phyloP scores from a whole-genome alignment of 306 rosid genomes.

The Dalbergia oliveri region DNA sequence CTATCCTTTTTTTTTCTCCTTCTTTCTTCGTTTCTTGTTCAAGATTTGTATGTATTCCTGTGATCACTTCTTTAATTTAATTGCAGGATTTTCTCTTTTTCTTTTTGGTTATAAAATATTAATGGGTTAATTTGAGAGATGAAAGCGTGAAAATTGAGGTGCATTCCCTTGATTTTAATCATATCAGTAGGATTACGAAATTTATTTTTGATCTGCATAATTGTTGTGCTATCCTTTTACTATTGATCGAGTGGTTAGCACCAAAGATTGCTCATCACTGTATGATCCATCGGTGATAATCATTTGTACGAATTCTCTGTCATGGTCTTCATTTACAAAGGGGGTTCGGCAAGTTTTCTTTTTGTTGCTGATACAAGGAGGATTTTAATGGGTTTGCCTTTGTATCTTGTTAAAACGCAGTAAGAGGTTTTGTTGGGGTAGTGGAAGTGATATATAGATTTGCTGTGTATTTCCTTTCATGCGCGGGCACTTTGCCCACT shows the following conservation, averaged over 20 bases:
- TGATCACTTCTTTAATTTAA: not conserved
- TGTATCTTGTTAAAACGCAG: not conserved
- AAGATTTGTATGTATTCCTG: not conserved
- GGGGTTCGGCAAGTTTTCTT: too few relatives aligned
- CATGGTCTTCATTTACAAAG: not conserved
- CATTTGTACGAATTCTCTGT: not conserved
- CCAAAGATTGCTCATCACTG: constrained; percentile 15
- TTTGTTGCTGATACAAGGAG: too few relatives aligned
- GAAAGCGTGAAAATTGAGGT: not conserved
- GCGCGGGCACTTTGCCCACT: not conserved
- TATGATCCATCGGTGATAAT: not conserved
- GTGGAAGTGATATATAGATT: not conserved
- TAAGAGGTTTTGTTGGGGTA: not conserved
- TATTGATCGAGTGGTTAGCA: not conserved
- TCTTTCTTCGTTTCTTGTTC: not conserved
- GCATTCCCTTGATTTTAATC: constrained; percentile 24
- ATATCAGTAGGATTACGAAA: not conserved
- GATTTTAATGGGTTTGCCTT: too few relatives aligned
- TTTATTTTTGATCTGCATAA: not conserved
- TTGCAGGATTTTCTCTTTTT: not conserved
- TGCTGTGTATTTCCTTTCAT: not conserved
- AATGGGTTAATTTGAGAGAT: not conserved
- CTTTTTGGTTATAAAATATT: not conserved
- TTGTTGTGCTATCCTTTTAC: not conserved
- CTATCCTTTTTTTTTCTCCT: not conserved